phyloP scores from a whole-genome alignment of 2,329 filamentous ascomycete species.

The Colletotrichum musicola region DNA sequence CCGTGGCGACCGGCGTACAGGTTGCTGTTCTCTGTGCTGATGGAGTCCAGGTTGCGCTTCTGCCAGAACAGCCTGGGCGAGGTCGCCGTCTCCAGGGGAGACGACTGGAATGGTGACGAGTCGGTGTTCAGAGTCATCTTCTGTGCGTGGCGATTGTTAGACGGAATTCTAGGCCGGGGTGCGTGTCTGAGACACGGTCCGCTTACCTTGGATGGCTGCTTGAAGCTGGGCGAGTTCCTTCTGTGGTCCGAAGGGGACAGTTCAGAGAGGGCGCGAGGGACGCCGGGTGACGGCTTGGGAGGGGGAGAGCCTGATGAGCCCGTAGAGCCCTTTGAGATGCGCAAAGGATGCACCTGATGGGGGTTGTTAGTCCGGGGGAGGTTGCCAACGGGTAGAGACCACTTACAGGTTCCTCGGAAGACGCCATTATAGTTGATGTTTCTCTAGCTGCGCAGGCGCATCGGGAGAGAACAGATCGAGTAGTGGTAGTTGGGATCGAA shows the following conservation, averaged over 20 bases:
- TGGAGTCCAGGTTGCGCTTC: slow-evolving; percentile 72
- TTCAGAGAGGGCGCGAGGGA: slow-evolving; percentile 85
- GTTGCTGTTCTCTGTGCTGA: slow-evolving; percentile 78
- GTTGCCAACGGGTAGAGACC: not conserved
- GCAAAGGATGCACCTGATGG: slow-evolving; percentile 78
- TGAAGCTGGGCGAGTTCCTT: slow-evolving; percentile 93
- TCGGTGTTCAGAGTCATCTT: slow-evolving; percentile 79
- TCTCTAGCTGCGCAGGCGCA: slow-evolving; percentile 25
- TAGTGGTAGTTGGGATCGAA: slow-evolving; percentile 12
- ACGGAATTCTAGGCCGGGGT: slow-evolving; percentile 18
- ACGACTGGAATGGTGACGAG: slow-evolving; percentile 87
- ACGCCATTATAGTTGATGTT: slow-evolving; percentile 36
- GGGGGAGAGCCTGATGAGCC: slow-evolving; percentile 65
- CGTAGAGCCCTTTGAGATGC: slow-evolving; percentile 77
- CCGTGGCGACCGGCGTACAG: slow-evolving; percentile 69
- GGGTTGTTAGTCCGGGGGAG: slow-evolving; percentile 10
- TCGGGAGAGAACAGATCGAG: slow-evolving; percentile 8
- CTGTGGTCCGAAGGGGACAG: slow-evolving; percentile 87
- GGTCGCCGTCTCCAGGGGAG: slow-evolving; percentile 75
- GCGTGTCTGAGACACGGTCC: slow-evolving; percentile 41
- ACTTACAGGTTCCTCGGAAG: slow-evolving; percentile 40
- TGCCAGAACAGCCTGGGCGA: slow-evolving; percentile 96
- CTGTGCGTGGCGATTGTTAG: slow-evolving; percentile 56
- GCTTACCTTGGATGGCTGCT: slow-evolving; percentile 80
- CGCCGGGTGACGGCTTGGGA: slow-evolving; percentile 70